Conservation (phyloP, 1,284 basidiomycete species). For the Porodaedalea pini region DNA sequence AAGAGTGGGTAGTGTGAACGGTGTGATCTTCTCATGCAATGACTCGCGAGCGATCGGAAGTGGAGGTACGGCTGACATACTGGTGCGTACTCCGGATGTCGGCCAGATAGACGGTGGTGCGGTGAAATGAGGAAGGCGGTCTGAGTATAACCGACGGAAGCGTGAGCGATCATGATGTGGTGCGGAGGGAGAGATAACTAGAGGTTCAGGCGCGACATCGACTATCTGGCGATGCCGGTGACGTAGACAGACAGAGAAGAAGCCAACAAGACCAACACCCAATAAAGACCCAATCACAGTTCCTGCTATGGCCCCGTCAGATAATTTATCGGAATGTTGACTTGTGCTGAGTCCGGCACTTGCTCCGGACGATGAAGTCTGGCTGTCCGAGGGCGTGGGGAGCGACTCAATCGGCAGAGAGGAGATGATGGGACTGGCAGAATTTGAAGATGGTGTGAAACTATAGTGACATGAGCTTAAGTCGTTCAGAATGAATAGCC, state of each 20-base stretch:
- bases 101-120: slow-evolving; percentile 13
- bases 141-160: slow-evolving; percentile 11
- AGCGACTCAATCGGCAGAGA: background rate
- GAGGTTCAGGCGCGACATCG: slow-evolving; percentile 5
- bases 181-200: background rate
- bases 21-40: slow-evolving; percentile 3
- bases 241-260: background rate
- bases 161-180: background rate
- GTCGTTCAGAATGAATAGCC: background rate
- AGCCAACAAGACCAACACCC: background rate
- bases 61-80: background rate
- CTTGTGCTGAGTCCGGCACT: no score
- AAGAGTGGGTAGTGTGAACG: background rate
- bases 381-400: no score
- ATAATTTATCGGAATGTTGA: background rate
- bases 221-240: background rate
- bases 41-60: background rate
- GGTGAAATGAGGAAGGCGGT: slow-evolving; percentile 7
- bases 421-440: background rate
- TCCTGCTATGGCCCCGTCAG: background rate
- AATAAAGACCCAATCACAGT: background rate
- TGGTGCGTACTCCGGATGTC: background rate
- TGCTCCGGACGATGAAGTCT: no score
- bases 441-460: background rate
- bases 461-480: background rate